These are phyloP conservation scores for Penicillium maclennaniae DNA, from an alignment of 495 filamentous ascomycete genomes.

Conservation along the genomic window DNA sequence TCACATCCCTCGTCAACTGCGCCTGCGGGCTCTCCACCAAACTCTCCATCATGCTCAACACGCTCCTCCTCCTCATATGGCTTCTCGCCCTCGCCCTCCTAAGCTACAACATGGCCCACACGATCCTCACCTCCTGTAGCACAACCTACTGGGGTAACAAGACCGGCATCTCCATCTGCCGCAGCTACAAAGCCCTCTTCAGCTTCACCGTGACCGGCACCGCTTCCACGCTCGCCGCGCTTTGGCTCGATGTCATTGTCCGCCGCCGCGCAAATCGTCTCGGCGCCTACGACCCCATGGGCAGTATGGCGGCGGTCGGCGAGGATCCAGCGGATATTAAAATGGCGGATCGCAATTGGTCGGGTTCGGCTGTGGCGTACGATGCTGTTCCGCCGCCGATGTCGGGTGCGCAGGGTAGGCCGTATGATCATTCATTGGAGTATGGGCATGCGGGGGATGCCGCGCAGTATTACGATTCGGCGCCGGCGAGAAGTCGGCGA, in stretches of 20 bases:
- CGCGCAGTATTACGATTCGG: conserved; percentile 28
- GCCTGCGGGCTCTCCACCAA: conserved; percentile 53
- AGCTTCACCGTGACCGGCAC: conserved; percentile 54
- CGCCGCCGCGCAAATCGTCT: conserved; percentile 38
- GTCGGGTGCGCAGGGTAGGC: neutral
- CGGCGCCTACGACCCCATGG: conserved; percentile 47
- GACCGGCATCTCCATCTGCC: conserved; percentile 57
- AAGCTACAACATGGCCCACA: conserved; percentile 53
- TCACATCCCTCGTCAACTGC: conserved; percentile 55
- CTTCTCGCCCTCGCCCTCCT: conserved; percentile 52
- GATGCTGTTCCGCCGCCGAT: conserved; percentile 7
- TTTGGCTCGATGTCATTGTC: conserved; percentile 50
- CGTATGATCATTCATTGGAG: neutral
- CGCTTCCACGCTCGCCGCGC: conserved; percentile 41
- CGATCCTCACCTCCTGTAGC: conserved; percentile 55
- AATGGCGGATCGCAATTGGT: conserved; percentile 24
- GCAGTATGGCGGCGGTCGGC: conserved; percentile 16
- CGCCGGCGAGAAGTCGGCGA: conserved; percentile 12
- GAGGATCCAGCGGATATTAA: conserved; percentile 33
- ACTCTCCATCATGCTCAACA: conserved; percentile 52
- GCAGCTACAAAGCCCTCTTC: conserved; percentile 64
- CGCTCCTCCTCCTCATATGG: conserved; percentile 54
- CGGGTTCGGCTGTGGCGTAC: neutral
- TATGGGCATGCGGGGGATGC: conserved; percentile 25
- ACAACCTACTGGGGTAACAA: conserved; percentile 52